Base-by-base conservation (phyloP, 768 basidiomycete genomes). In the Agrocybe chaxingu region DNA sequence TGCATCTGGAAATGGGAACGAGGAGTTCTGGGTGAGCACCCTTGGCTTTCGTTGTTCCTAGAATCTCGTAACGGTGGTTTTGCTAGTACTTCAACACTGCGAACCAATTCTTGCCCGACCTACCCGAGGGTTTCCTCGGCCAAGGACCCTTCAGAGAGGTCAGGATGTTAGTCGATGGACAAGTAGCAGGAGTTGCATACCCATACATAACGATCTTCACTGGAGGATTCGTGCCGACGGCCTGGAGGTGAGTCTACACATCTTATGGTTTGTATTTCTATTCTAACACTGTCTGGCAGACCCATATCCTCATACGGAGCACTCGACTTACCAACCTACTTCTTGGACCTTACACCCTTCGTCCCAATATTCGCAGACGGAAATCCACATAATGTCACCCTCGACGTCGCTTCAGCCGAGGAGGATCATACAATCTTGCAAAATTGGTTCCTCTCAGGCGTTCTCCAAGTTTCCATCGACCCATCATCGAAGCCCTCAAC, bases 381-480 rank as follows among this genome's bases (percentile, higher is more conserved):
- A 2, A 63, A 77, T n/a, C 70, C 82, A 16, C 91, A 91, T 63
- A 82, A 72, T 41, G 76, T 92, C 60, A 78, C 82, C 46, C 72
- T 93, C 38, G 84, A 92, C 59, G 83, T 92, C 38, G 78, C 74
- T 16, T 89, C 89, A 4, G 82, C 83, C 12, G 85, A 92, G 63
- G 53, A 57, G 6, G 73, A 84, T 57, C 85, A 84, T 51, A 67
- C 72, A n/a, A 80, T 86, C 58, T 76, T 85, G 45, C 74, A 79
- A 53, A 90, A 89, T 60, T 92, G 89, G 90, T 87, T 80, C 60
- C 80, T 90, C 24, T 88, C 87, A 3, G 89, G 86, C 1, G 56
- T 72, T 4, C 65, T 92, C 5, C 87, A 91, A 62, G 82, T 88
- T 42, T 65, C 84, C 52, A 82, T 80, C 1, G 85, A 89, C 60